Evolutionary conservation across 1,284 basidiomycete genomes (phyloP).

Genomic region (Pseudozyma sp.): DNA sequence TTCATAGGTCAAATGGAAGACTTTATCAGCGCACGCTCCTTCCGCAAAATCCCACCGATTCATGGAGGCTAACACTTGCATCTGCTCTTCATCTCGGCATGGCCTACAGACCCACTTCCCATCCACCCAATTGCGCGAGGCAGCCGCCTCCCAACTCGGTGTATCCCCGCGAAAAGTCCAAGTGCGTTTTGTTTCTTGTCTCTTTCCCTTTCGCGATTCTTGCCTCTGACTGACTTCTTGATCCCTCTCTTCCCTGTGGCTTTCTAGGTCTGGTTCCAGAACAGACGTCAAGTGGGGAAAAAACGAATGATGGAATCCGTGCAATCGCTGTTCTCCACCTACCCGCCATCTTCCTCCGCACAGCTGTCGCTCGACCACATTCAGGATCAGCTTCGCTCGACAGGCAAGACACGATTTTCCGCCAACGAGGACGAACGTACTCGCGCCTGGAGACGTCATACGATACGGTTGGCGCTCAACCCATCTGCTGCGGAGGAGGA

Average conservation of each 20-base stretch:
- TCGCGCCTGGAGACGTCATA: conserved; percentile 34
- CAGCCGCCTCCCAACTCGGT: conserved; percentile 46
- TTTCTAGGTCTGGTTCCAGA: conserved; percentile 45
- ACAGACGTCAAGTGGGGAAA: conserved; percentile 43
- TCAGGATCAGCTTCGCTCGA: conserved; percentile 5
- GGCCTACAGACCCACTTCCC: conserved; percentile 54
- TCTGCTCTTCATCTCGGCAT: no score
- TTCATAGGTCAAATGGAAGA: no score
- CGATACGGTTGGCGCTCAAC: conserved; percentile 32
- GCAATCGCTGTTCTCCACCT: background rate
- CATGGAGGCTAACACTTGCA: background rate
- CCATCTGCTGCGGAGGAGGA: conserved; percentile 15
- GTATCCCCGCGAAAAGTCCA: conserved; percentile 60
- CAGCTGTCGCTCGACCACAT: conserved; percentile 14
- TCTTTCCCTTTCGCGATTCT: background rate
- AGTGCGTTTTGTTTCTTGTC: conserved; percentile 15
- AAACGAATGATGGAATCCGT: conserved; percentile 46
- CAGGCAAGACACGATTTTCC: conserved; percentile 7
- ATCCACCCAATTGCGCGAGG: conserved; percentile 54
- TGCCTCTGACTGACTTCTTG: background rate
- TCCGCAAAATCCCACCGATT: no score
- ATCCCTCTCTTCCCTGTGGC: background rate
- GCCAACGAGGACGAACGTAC: conserved; percentile 34
- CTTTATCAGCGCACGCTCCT: no score
- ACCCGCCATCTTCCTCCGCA: background rate